Evolutionary conservation across 106 monocot species (phyloP), one percentile per base, ranked within the genome.

Genomic region (Allium fistulosum): DNA sequence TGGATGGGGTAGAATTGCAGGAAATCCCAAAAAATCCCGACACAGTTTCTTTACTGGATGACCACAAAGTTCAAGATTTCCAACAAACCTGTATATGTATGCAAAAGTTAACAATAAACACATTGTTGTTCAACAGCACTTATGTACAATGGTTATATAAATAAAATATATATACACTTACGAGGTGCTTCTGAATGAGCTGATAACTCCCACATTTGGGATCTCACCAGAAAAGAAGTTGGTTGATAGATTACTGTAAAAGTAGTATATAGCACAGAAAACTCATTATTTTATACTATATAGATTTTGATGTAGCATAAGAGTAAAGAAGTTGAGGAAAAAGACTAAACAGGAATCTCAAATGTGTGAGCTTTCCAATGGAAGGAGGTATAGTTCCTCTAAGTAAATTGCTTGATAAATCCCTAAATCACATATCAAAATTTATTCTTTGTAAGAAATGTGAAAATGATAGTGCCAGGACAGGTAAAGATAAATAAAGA

Each of bases 201-300:
- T 71, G n/a, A 97, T 81, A 45, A 84, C 84, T 74, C 96, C 96
- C 63, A 86, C 77, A 77, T 84, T 86, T 65, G 96, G 96, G 53
- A 97, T 84, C 79, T 97, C 96, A 62, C 96, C 96, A 50, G 92
- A 97, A 71, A 97, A 89, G 82, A 86, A 88, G 69, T 97, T 97
- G 73, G 88, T 89, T 15, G 96, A 97, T 60, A 97, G 28, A 72
- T 97, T 92, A 53, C 96, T 97, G 80, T 66, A 73, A 74, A 3
- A 6, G 50, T 52, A 67, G 53, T 27, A 67, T 13, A 48, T 18
- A 63, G 59, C 27, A 63, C 7, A 11, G 17, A 52, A 16, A 48
- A 46, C 11, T 46, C 46, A 2, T 61, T 8, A 26, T 22, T 70
- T 57, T 59, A n/a, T 48, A 37, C 37, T 37, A 37, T 28, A 28